Percentiles rank a stretch among this genome's conserved stretches.
These are phyloP conservation scores for Rhodotorula sp. DNA, from an alignment of 1,284 basidiomycete genomes.

Conservation along the genomic window DNA sequence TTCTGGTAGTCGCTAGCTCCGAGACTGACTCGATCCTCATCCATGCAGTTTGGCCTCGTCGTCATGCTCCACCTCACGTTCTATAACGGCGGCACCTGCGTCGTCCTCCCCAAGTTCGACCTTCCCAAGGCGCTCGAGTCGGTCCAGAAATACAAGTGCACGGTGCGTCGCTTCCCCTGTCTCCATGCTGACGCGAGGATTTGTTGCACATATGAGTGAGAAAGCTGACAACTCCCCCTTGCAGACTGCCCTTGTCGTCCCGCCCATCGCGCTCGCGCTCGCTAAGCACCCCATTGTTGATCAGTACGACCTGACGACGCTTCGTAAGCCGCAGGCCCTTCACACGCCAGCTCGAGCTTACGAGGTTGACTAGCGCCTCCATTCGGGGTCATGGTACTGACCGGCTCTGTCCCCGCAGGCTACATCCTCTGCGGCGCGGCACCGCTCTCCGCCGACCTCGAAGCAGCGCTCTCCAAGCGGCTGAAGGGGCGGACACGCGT, in stretches of 20 bases:
- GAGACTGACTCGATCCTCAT: background rate
- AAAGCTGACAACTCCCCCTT: accelerated
- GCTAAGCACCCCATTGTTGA: slow-evolving; percentile 42
- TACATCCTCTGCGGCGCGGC: slow-evolving; percentile 41
- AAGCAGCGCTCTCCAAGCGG: slow-evolving; percentile 13
- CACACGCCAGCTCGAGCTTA: too few species aligned
- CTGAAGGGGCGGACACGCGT: slow-evolving; percentile 24
- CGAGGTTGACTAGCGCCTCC: too few species aligned
- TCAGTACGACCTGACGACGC: slow-evolving; percentile 38
- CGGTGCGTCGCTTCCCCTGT: background rate
- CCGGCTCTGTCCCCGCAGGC: background rate
- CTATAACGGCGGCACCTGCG: slow-evolving; percentile 31
- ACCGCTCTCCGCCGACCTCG: slow-evolving; percentile 29
- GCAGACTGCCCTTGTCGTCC: slow-evolving; percentile 36
- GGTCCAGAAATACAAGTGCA: slow-evolving; percentile 32
- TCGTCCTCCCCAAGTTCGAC: slow-evolving; percentile 40
- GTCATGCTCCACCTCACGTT: slow-evolving; percentile 33
- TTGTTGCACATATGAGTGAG: background rate
- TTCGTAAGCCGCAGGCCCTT: slow-evolving; percentile 1
- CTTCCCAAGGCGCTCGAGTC: slow-evolving; percentile 25
- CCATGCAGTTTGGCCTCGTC: slow-evolving; percentile 28
- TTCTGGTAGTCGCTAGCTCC: too few species aligned
- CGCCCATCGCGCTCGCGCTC: slow-evolving; percentile 41
- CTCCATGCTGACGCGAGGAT: background rate
- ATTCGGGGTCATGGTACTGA: background rate